Conservation (phyloP, 768 basidiomycete species). For the Heimioporus sp. region DNA sequence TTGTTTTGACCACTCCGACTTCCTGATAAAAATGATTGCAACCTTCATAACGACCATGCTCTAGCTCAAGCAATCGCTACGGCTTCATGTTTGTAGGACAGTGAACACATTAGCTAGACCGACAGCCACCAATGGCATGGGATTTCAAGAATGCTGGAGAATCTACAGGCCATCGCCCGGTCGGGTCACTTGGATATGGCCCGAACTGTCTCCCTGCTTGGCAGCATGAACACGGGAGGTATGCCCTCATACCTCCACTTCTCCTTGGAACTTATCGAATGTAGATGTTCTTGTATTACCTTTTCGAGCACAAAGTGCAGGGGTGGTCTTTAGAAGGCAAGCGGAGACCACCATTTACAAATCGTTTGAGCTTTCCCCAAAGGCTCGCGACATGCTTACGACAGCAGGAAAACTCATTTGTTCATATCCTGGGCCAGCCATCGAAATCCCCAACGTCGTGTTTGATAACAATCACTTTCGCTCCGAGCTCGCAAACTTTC, state of each 20-base stretch:
- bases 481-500: slow-evolving; percentile 36
- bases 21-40: too few relatives aligned
- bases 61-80: too few relatives aligned
- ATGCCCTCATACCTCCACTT: background rate
- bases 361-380: slow-evolving; percentile 45
- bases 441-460: slow-evolving; percentile 31
- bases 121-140: too few relatives aligned
- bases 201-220: slow-evolving; percentile 4
- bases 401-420: slow-evolving; percentile 42
- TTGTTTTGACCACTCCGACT: too few relatives aligned
- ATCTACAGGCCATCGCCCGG: too few relatives aligned
- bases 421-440: slow-evolving; percentile 48
- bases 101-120: too few relatives aligned
- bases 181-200: slow-evolving; percentile 7
- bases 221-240: slow-evolving; percentile 1
- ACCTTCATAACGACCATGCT: too few relatives aligned
- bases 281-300: slow-evolving; percentile 38
- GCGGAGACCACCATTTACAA: slow-evolving; percentile 36
- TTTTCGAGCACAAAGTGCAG: slow-evolving; percentile 48
- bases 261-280: background rate
- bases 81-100: too few relatives aligned
- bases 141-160: too few relatives aligned
- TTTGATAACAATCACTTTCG: slow-evolving; percentile 31
- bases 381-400: slow-evolving; percentile 33
- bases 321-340: slow-evolving; percentile 37